phyloP scores from a whole-genome alignment of 78 protist species.

The Dictyostelium firmibasis region DNA sequence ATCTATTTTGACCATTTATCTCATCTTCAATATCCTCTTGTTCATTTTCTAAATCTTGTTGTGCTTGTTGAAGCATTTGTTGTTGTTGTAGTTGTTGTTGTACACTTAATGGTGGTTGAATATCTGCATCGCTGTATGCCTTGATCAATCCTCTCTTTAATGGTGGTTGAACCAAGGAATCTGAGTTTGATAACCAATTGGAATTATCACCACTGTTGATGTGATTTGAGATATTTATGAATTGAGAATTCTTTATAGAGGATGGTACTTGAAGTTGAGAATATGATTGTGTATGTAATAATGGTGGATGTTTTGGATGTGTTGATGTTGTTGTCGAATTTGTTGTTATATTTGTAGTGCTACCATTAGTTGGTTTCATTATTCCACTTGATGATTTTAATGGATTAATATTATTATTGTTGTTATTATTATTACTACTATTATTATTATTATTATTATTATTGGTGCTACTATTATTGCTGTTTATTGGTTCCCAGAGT shows the following conservation, averaged over 20 bases:
- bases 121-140: constrained; percentile 12
- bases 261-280: constrained; percentile 28
- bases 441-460: too few relatives aligned
- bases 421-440: neutral
- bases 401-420: neutral
- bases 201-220: neutral
- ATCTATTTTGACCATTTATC: constrained; percentile 77
- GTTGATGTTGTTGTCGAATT: neutral
- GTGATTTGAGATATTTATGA: constrained; percentile 41
- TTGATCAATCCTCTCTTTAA: constrained; percentile 11
- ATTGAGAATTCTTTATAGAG: constrained; percentile 54
- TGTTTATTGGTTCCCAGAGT: constrained; percentile 5
- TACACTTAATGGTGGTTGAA: neutral
- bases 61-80: neutral
- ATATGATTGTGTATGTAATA: constrained; percentile 3
- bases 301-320: neutral
- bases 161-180: neutral
- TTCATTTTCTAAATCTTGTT: constrained; percentile 18
- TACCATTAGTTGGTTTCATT: neutral
- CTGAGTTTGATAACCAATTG: constrained; percentile 16
- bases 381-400: neutral
- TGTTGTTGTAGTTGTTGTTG: constrained; percentile 41
- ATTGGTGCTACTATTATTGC: neutral
- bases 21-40: constrained; percentile 73
- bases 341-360: neutral